Base-by-base conservation (phyloP, 176 grass and related monocot species). In the Zea luxurians region DNA sequence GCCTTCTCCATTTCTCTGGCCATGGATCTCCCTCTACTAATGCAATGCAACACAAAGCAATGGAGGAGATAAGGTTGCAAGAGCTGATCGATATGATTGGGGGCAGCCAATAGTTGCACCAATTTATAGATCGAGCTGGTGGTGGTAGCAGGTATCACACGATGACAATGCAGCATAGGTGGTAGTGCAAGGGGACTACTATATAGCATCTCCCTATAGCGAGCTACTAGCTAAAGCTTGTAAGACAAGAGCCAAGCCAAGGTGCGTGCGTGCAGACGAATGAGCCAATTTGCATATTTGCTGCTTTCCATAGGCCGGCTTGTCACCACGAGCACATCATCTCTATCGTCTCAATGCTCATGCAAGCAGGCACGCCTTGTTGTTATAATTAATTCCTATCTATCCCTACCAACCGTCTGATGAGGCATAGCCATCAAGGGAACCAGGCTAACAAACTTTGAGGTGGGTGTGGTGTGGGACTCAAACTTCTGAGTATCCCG, bases 371-470 rank as follows among this genome's bases (percentile, higher is more conserved):
- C 49, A 4, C 5, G 49, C 53, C 16, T 42, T 38, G 27, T 64
- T 61, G 70, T 2, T 37, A 61, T 73, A 61, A 61, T 2, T 49
- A 66, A 65, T 58, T 68, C 21, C 65, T 49, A 88, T 79, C 84
- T 81, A 83, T 63, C 34, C 34, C 66, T 50, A 89, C 88, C 87
- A 86, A 88, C 83, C 83, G 78, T 83, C 79, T 80, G 91, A 88
- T 93, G 58, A 66, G 55, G 68, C 77, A 35, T 73, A 58, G 45
- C 74, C 82, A 83, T 93, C 91, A 83, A 17, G 61, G 79, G 82
- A 88, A 83, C 78, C 48, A 50, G 78, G 13, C 59, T 89, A 93
- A 90, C 91, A 92, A 89, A 92, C 90, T 79, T 80, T 70, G 84
- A 78, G 80, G 80, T 89, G 80, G 27, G 27, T 1, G 27, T n/a